phyloP scores from a whole-genome alignment of 176 grass and related monocot genomes.

The Juncus inflexus region DNA sequence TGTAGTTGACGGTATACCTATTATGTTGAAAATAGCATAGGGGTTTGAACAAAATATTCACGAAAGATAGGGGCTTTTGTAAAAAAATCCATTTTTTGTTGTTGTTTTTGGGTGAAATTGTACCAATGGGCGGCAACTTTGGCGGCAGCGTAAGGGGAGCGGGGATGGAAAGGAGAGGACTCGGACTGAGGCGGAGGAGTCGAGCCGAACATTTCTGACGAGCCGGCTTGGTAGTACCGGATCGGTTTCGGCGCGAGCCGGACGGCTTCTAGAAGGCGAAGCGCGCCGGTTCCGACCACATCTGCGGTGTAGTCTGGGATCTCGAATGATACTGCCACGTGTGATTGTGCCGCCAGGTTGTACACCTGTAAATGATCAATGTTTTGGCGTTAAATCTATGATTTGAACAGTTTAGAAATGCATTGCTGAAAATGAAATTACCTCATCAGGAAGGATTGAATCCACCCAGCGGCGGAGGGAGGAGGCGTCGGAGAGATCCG shows the following conservation, averaged over 20 bases:
- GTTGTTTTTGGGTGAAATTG: not conserved
- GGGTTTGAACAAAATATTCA: too few relatives aligned
- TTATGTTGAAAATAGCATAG: too few relatives aligned
- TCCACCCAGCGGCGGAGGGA: slow-evolving; percentile 89
- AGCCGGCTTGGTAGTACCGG: slow-evolving; percentile 93
- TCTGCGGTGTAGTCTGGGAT: slow-evolving; percentile 94
- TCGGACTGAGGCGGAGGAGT: slow-evolving; percentile 91
- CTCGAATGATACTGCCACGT: slow-evolving; percentile 94
- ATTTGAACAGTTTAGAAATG: not conserved
- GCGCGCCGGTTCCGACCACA: slow-evolving; percentile 75
- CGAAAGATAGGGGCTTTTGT: too few relatives aligned
- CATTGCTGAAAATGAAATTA: not conserved
- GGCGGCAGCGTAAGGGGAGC: slow-evolving; percentile 80
- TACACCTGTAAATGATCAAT: slow-evolving; percentile 49
- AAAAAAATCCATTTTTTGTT: not conserved
- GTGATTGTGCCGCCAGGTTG: slow-evolving; percentile 94
- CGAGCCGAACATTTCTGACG: slow-evolving; percentile 97
- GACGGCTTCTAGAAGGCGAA: slow-evolving; percentile 95
- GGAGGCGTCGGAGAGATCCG: slow-evolving; percentile 90
- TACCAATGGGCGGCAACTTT: slow-evolving; percentile 99
- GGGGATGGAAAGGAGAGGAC: slow-evolving; percentile 69
- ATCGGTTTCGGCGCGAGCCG: slow-evolving; percentile 45
- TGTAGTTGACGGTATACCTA: slow-evolving; percentile 91
- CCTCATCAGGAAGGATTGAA: slow-evolving; percentile 77
- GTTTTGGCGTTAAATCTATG: not conserved